Conservation (phyloP, 2,329 filamentous ascomycete genomes). For the Colletotrichum sp. region DNA sequence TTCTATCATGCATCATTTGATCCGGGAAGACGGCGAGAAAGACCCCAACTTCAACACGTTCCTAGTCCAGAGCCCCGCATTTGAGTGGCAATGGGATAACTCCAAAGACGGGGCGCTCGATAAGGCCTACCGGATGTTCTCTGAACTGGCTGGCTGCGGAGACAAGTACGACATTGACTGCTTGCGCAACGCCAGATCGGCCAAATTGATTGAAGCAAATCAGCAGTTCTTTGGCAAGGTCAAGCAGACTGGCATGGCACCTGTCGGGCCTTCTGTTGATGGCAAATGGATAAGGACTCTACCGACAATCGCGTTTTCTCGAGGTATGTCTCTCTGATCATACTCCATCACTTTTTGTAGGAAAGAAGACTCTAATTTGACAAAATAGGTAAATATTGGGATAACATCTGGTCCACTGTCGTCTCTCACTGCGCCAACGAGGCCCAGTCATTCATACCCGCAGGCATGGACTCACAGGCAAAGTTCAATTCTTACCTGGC, state of each 20-base stretch:
- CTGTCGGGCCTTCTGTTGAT: conserved; percentile 35
- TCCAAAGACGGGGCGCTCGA: conserved; percentile 30
- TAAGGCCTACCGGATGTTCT: conserved; percentile 34
- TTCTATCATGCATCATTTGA: conserved; percentile 54
- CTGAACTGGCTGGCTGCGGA: conserved; percentile 32
- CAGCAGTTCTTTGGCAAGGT: conserved; percentile 25
- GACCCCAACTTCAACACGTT: conserved; percentile 45
- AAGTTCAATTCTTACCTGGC: conserved; percentile 35
- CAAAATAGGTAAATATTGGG: conserved; percentile 22
- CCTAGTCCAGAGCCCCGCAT: conserved; percentile 39
- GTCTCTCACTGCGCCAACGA: conserved; percentile 35
- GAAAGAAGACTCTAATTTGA: neutral
- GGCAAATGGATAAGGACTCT: conserved; percentile 35
- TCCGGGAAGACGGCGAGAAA: conserved; percentile 44
- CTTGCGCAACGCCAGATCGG: conserved; percentile 28
- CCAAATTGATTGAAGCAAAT: conserved; percentile 30
- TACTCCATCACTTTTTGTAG: neutral
- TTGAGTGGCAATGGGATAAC: conserved; percentile 36
- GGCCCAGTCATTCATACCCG: conserved; percentile 32
- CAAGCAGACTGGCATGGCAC: conserved; percentile 31
- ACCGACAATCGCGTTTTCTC: conserved; percentile 31
- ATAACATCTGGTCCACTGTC: conserved; percentile 30
- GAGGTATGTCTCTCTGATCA: conserved; percentile 16
- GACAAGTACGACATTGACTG: conserved; percentile 29
- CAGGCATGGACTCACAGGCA: conserved; percentile 31